Evolutionary conservation across 768 basidiomycete species (phyloP).

Genomic region (Sporobolomyces roseus): DNA sequence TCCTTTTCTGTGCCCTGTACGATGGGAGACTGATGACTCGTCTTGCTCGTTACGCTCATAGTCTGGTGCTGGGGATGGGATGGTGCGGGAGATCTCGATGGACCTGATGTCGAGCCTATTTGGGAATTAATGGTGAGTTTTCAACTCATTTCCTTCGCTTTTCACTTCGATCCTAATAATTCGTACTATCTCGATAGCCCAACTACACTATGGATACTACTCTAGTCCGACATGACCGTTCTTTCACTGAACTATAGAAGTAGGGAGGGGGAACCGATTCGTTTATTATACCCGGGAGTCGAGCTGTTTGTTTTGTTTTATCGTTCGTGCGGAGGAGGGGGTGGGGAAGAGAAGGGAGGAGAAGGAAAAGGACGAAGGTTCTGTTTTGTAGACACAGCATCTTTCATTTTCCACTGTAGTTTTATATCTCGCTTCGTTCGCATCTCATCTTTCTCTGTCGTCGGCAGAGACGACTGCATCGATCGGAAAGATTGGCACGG

Average conservation of each 20-base stretch:
- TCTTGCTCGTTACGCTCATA: conserved; percentile 46
- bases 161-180: not conserved
- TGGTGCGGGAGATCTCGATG: conserved; percentile 94
- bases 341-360: no score
- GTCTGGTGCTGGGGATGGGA: conserved; percentile 99
- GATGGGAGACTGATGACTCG: not conserved
- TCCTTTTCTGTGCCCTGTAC: not conserved
- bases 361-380: no score
- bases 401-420: no score
- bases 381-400: no score
- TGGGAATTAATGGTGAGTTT: conserved; percentile 62
- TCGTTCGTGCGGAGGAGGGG: no score
- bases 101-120: conserved; percentile 94
- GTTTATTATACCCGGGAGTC: not conserved
- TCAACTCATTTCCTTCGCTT: not conserved
- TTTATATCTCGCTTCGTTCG: no score
- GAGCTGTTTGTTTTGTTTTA: no score
- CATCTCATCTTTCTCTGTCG: no score
- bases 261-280: not conserved
- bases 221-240: conserved; percentile 43
- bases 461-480: no score
- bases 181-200: conserved; percentile 6
- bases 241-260: conserved; percentile 30
- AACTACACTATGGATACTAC: conserved; percentile 42
- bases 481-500: no score